Percentiles rank a stretch among this genome's conserved stretches.
Conservation (phyloP, 257 asterid species). For the Cinchona pubescens region DNA sequence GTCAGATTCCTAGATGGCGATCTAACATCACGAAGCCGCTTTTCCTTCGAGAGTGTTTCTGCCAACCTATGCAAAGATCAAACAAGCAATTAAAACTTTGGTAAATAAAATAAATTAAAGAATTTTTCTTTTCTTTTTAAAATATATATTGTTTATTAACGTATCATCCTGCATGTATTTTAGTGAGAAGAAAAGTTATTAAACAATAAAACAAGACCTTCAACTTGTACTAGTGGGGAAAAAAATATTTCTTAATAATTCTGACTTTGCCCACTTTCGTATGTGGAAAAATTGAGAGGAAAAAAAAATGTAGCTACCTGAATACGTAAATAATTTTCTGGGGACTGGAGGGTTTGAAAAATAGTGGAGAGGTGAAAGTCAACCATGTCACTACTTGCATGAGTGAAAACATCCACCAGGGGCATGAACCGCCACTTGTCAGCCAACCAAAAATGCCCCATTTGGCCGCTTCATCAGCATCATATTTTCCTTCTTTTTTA, state of each 20-base stretch:
- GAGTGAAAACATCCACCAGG: slow-evolving; percentile 36
- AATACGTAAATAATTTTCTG: slow-evolving; percentile 10
- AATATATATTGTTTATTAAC: no score
- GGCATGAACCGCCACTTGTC: slow-evolving; percentile 24
- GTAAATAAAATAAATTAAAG: no score
- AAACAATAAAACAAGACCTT: background rate
- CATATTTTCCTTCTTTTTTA: background rate
- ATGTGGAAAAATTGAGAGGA: no score
- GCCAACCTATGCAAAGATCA: slow-evolving; percentile 16
- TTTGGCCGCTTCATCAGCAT: slow-evolving; percentile 6
- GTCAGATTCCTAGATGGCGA: background rate
- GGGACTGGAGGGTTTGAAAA: slow-evolving; percentile 29
- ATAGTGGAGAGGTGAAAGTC: slow-evolving; percentile 35
- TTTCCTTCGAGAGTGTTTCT: slow-evolving; percentile 12
- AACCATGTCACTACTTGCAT: slow-evolving; percentile 44
- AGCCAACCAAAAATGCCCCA: slow-evolving; percentile 33
- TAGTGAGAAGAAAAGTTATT: background rate
- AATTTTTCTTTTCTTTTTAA: no score
- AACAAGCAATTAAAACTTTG: background rate
- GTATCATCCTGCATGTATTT: background rate
- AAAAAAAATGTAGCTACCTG: background rate
- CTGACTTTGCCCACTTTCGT: background rate
- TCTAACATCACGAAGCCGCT: slow-evolving; percentile 8
- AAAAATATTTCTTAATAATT: background rate
- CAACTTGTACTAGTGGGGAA: background rate